Base-by-base conservation (phyloP, 2,329 filamentous ascomycete species). In the Periconia sp. region DNA sequence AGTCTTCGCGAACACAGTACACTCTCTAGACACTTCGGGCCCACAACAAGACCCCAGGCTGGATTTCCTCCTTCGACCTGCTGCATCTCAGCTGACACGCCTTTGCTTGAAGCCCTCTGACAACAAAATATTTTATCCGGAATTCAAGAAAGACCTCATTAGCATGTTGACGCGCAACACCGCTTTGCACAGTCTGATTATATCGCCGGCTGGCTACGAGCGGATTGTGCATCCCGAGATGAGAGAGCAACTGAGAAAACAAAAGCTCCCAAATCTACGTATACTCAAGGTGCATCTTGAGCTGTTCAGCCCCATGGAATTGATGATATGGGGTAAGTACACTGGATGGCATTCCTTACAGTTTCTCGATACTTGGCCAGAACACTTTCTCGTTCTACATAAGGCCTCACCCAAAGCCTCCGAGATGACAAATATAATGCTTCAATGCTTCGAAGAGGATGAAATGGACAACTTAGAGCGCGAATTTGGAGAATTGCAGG, bases 281-380 rank as follows among this genome's bases (percentile, higher is more conserved):
- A 12, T 26, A 19, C 18, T 45, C 18, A 2, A 23, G 0, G 15
- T 35, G 16, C 12, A 19, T 15, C 29, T 29, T 12, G 18, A 40
- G 4, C 19, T 46, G 5, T 46, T 46, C 33, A 42, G 38, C 4
- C 22, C n/a, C 19, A 11, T 12, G 21, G 43, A 46, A 24, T 29
- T 46, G 16, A 19, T 23, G 16, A 19, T 42, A 21, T 46, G 43
- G 43, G 43, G 32, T 22, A 22, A 33, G 6, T 24, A 22, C n/a
- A 24, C 22, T 26, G 29, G 34, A 22, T 46, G 43, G 43, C 13
- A 38, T 10, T 10, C 32, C 4, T 28, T 46, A 13, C n/a, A n/a
- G n/a, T n/a, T n/a, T n/a, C n/a, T n/a, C n/a, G n/a, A n/a, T n/a
- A n/a, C n/a, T n/a, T n/a, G n/a, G n/a, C n/a, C n/a, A n/a, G n/a